phyloP scores from a whole-genome alignment of 2,329 filamentous ascomycete species.

The Alternaria sp. region DNA sequence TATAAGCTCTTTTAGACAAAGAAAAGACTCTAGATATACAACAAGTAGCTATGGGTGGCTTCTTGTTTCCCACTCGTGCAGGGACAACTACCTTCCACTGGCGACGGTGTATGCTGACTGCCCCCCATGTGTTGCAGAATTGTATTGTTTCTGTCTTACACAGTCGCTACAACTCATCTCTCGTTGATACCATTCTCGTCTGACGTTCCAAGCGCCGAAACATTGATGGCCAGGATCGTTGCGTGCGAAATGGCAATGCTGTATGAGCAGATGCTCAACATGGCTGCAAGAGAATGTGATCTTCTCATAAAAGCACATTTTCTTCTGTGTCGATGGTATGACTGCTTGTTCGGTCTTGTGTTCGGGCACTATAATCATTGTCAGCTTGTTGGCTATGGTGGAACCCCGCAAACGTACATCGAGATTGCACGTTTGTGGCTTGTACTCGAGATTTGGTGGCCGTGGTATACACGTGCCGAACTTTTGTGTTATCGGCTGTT shows the following conservation, averaged over 20 bases:
- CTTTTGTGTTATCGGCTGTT: background rate
- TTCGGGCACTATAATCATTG: background rate
- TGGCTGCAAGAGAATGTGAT: conserved; percentile 73
- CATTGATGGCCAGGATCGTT: conserved; percentile 77
- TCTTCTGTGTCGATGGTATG: background rate
- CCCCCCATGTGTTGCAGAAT: background rate
- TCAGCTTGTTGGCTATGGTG: background rate
- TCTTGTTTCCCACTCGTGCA: background rate
- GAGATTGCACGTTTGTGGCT: background rate
- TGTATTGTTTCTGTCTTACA: background rate
- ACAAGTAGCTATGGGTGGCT: background rate
- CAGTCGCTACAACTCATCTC: conserved; percentile 26
- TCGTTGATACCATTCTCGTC: conserved; percentile 64
- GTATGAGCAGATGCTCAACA: conserved; percentile 66
- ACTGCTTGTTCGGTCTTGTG: background rate
- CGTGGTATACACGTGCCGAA: background rate
- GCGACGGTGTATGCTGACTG: conserved; percentile 1
- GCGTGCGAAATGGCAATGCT: conserved; percentile 78
- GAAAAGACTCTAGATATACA: background rate
- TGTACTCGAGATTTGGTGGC: background rate
- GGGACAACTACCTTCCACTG: background rate
- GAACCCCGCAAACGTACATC: conserved; percentile 1
- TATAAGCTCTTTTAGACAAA: background rate
- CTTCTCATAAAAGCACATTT: conserved; percentile 77
- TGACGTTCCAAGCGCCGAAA: conserved; percentile 71